phyloP scores from a whole-genome alignment of 2,329 filamentous ascomycete genomes.

The Epichloe sp. region DNA sequence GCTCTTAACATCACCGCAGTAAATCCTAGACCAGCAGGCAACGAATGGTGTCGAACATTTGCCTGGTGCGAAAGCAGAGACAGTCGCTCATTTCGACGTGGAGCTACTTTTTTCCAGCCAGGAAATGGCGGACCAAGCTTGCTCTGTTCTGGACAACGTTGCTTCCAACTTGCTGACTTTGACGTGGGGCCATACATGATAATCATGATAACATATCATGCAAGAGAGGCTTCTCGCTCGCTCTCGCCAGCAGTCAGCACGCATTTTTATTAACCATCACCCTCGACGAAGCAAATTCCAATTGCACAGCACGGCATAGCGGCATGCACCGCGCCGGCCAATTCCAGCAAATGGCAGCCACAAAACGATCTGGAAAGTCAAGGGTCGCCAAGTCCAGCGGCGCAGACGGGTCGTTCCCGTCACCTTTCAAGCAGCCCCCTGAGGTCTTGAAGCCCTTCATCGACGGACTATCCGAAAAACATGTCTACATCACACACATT shows the following conservation, averaged over 20 bases:
- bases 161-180: too few relatives aligned
- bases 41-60: background rate
- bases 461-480: conserved; percentile 47
- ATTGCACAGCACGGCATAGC: background rate
- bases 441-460: conserved; percentile 52
- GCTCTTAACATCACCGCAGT: conserved; percentile 29
- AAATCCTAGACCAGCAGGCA: conserved; percentile 1
- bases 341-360: conserved; percentile 16
- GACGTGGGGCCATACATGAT: too few relatives aligned
- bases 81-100: background rate
- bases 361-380: conserved; percentile 21
- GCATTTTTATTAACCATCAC: background rate
- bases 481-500: conserved; percentile 77
- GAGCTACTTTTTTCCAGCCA: background rate
- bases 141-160: background rate
- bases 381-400: conserved; percentile 14
- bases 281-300: background rate
- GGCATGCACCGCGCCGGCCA: background rate
- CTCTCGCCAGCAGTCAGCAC: background rate
- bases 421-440: conserved; percentile 59
- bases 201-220: too few relatives aligned
- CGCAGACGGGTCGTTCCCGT: conserved; percentile 29
- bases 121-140: too few relatives aligned
- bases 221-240: too few relatives aligned
- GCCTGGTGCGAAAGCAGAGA: background rate